Evolutionary conservation across 805 yeast genomes (phyloP).

Genomic region (Wickerhamomyces ciferrii): DNA sequence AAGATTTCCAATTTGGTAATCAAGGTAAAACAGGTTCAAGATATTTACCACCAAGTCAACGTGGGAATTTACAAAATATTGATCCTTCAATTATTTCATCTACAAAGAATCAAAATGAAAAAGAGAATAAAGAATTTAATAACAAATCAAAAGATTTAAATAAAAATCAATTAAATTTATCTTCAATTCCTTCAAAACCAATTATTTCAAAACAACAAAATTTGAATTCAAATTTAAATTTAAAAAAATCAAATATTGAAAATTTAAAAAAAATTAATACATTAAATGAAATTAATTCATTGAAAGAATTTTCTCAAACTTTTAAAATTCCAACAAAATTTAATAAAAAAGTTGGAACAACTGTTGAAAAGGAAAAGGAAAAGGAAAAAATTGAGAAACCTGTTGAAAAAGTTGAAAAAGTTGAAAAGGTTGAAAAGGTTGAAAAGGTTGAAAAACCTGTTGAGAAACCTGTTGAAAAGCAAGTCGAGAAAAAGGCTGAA

Average conservation of each 20-base stretch:
- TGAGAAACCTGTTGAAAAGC: not conserved
- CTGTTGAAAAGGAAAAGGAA: too few relatives aligned
- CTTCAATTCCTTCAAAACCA: constrained; percentile 17
- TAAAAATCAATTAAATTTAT: too few relatives aligned
- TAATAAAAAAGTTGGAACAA: constrained; percentile 63
- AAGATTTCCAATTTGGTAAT: constrained; percentile 45
- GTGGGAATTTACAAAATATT: constrained; percentile 36
- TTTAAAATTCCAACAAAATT: constrained; percentile 64
- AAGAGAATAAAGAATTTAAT: too few relatives aligned
- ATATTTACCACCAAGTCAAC: constrained; percentile 53
- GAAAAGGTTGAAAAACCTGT: not conserved
- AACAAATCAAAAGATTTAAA: too few relatives aligned
- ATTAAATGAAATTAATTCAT: constrained; percentile 61
- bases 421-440: not conserved
- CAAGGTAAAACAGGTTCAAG: constrained; percentile 32
- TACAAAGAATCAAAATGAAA: constrained; percentile 4
- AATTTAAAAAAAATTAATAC: constrained; percentile 34
- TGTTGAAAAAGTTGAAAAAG: constrained; percentile 9
- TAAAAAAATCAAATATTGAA: constrained; percentile 5
- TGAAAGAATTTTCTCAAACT: constrained; percentile 74
- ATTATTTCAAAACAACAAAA: too few relatives aligned
- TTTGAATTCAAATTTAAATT: constrained; percentile 5
- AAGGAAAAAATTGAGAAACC: constrained; percentile 33
- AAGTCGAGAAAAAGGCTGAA: not conserved
- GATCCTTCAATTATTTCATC: constrained; percentile 68